These are phyloP conservation scores for Juglanconis sp. DNA, from an alignment of 2,329 filamentous ascomycete genomes.

Conservation along the genomic window DNA sequence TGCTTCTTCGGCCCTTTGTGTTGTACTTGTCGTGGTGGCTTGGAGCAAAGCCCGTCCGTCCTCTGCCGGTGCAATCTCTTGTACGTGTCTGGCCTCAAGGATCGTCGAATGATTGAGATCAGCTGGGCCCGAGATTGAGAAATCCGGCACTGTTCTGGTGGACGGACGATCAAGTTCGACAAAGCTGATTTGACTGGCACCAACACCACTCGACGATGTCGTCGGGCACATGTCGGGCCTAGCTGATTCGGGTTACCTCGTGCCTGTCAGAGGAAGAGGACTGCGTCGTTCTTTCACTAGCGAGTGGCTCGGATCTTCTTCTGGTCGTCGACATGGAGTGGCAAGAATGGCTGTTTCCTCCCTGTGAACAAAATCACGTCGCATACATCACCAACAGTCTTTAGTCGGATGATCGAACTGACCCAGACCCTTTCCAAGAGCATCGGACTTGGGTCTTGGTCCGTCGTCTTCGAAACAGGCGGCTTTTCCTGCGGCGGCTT, in stretches of 20 bases:
- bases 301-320: no score
- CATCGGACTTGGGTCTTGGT: no score
- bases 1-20: no score
- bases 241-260: not conserved
- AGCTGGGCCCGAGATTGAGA: constrained; percentile 9
- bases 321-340: no score
- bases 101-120: constrained; percentile 6
- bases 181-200: not conserved
- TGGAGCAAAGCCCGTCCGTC: not conserved
- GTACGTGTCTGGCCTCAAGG: not conserved
- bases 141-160: not conserved
- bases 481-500: not conserved
- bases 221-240: no score
- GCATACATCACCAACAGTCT: no score
- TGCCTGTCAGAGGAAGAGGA: not conserved
- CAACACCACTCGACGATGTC: not conserved
- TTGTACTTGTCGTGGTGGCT: not conserved
- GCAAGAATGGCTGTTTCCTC: no score
- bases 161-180: not conserved
- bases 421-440: no score
- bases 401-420: no score
- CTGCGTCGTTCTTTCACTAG: not conserved
- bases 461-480: no score
- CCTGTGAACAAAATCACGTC: no score
- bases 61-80: no score